Evolutionary conservation across 805 yeast genomes (phyloP).

Genomic region (Metschnikowia hibisci): DNA sequence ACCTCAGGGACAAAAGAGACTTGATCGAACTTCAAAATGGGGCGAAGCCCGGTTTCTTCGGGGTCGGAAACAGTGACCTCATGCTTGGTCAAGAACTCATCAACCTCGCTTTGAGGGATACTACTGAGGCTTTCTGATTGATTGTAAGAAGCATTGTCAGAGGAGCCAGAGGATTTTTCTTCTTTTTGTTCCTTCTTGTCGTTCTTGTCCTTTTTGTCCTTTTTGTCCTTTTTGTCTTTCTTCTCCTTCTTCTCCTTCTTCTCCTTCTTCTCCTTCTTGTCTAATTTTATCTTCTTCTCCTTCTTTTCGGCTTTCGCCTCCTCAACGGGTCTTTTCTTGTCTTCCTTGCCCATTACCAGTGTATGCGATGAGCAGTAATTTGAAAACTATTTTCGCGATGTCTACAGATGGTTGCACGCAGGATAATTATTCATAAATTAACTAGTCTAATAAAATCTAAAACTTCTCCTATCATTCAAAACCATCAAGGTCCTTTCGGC

Average conservation of each 20-base stretch:
- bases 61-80: constrained; percentile 81
- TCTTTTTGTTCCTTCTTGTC: constrained; percentile 30
- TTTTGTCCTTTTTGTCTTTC: constrained; percentile 24
- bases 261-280: constrained; percentile 15
- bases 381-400: constrained; percentile 5
- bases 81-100: constrained; percentile 60
- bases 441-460: not conserved
- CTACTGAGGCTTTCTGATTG: constrained; percentile 39
- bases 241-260: constrained; percentile 17
- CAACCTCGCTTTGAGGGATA: constrained; percentile 53
- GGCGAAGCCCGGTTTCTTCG: constrained; percentile 48
- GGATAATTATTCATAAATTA: not conserved
- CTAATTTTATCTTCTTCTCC: constrained; percentile 23
- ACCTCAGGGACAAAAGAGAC: constrained; percentile 53
- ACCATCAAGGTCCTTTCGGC: constrained; percentile 36
- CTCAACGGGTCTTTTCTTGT: constrained; percentile 27
- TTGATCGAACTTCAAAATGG: constrained; percentile 64
- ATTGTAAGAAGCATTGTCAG: constrained; percentile 23
- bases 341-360: constrained; percentile 22
- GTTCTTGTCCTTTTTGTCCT: constrained; percentile 19
- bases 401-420: constrained; percentile 4
- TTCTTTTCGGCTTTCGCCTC: constrained; percentile 27
- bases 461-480: not conserved
- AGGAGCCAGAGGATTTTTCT: constrained; percentile 14
- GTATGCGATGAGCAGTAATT: constrained; percentile 1